Conservation (phyloP, 768 basidiomycete genomes). For the Pulveroboletus sp. region DNA sequence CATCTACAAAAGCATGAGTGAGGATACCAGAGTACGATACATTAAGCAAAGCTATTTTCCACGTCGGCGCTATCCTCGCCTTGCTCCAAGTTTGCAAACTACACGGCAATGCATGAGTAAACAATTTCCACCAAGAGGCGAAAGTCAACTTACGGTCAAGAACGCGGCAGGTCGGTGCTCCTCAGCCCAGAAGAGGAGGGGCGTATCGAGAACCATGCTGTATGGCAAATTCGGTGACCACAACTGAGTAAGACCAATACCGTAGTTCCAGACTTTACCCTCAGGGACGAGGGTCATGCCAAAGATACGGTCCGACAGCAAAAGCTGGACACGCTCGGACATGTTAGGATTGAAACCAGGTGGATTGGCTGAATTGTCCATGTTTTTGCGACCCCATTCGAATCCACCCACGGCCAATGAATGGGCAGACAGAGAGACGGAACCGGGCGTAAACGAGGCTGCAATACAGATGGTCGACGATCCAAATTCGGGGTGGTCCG, state of each 20-base stretch:
- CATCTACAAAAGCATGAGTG: conserved; percentile 12
- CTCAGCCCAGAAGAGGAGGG: conserved; percentile 93
- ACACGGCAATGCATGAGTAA: conserved; percentile 2
- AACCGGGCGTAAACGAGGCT: conserved; percentile 96
- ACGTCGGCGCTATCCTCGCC: conserved; percentile 95
- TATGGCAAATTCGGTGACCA: conserved; percentile 84
- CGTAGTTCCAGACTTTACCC: conserved; percentile 96
- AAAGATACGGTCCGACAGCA: conserved; percentile 92
- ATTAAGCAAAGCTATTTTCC: conserved; percentile 89
- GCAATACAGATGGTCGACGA: conserved; percentile 92
- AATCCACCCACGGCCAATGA: conserved; percentile 89
- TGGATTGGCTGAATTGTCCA: conserved; percentile 81
- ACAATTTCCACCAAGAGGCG: not conserved
- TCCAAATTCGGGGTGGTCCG: conserved; percentile 92
- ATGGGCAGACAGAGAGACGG: conserved; percentile 93
- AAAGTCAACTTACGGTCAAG: conserved; percentile 63
- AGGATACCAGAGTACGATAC: conserved; percentile 10
- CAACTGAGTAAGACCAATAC: conserved; percentile 87
- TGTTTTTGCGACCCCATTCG: conserved; percentile 96
- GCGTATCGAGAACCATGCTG: conserved; percentile 87
- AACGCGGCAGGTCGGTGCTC: conserved; percentile 94
- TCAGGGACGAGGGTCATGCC: conserved; percentile 95
- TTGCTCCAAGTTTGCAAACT: conserved; percentile 89
- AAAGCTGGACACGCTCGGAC: conserved; percentile 92
- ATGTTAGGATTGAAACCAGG: conserved; percentile 97